A percentile compares a stretch with the other conserved stretches of the same genome.
These are phyloP conservation scores for Nepenthes gracilis DNA, from an alignment of 148 eudicot genomes.

Conservation along the genomic window DNA sequence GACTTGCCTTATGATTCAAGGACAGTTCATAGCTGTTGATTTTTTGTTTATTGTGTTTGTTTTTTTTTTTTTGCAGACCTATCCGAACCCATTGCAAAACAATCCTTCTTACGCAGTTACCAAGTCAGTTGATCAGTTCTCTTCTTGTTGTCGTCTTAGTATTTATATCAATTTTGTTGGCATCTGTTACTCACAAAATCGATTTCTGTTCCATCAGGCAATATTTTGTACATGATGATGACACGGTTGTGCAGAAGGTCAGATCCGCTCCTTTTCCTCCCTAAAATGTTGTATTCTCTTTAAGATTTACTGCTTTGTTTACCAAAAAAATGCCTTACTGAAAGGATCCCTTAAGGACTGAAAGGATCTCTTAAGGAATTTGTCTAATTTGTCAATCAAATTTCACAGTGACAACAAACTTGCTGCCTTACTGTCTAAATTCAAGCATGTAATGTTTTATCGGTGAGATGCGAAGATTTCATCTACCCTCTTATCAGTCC, in stretches of 20 bases:
- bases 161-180: neutral
- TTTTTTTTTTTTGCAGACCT: slow-evolving; percentile 31
- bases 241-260: slow-evolving; percentile 73
- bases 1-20: no score
- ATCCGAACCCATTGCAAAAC: slow-evolving; percentile 61
- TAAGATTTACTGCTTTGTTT: neutral
- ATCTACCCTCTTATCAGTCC: no score
- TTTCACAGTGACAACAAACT: no score
- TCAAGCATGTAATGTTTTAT: no score
- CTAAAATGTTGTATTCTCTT: neutral
- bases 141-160: neutral
- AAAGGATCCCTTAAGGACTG: neutral
- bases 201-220: slow-evolving; percentile 35
- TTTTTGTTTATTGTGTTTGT: neutral
- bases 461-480: no score
- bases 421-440: no score
- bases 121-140: slow-evolving; percentile 36
- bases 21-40: neutral
- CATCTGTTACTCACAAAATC: slow-evolving; percentile 6
- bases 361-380: no score
- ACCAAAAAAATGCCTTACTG: neutral
- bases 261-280: slow-evolving; percentile 6
- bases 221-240: slow-evolving; percentile 68
- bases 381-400: no score
- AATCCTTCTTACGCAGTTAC: slow-evolving; percentile 72